A percentile compares a stretch with the other conserved stretches of the same genome.
Conservation (phyloP, 2,329 filamentous ascomycete species). For the Penicillium sp. region DNA sequence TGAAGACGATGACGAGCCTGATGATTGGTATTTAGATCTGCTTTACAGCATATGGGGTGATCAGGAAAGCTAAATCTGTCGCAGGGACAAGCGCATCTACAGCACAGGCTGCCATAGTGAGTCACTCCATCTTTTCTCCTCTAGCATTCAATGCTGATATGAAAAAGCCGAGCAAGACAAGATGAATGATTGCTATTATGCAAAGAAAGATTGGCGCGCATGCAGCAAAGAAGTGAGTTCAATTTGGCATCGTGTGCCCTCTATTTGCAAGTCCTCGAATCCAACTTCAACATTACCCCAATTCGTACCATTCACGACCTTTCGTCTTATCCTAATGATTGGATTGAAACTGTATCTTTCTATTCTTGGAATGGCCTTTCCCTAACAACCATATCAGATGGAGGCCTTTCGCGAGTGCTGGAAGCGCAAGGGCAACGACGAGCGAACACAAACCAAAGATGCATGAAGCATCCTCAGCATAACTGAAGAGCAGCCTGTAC, state of each 20-base stretch:
- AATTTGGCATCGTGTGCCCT: not conserved
- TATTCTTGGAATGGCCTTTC: not conserved
- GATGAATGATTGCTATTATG: slow-evolving; percentile 94
- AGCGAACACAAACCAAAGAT: slow-evolving; percentile 79
- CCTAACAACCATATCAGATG: slow-evolving; percentile 66
- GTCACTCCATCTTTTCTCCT: slow-evolving; percentile 25
- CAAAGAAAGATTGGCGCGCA: slow-evolving; percentile 92
- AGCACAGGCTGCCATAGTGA: slow-evolving; percentile 91
- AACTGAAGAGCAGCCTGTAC: not conserved
- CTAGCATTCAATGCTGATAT: slow-evolving; percentile 19
- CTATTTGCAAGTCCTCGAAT: not conserved
- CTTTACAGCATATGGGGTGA: slow-evolving; percentile 14
- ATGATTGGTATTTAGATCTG: slow-evolving; percentile 77
- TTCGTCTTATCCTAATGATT: not conserved
- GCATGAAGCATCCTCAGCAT: slow-evolving; percentile 44
- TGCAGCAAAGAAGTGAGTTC: slow-evolving; percentile 83
- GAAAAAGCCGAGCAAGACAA: slow-evolving; percentile 79
- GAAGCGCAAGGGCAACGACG: slow-evolving; percentile 86
- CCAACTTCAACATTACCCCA: not conserved
- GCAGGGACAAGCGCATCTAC: slow-evolving; percentile 96
- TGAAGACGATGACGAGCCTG: slow-evolving; percentile 80
- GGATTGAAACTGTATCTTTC: not conserved
- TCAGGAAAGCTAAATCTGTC: slow-evolving; percentile 29
- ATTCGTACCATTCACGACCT: not conserved
- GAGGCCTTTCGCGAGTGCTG: slow-evolving; percentile 87